phyloP scores from a whole-genome alignment of 1,139 yeast genomes.

The Saccharomycopsis hybrid region DNA sequence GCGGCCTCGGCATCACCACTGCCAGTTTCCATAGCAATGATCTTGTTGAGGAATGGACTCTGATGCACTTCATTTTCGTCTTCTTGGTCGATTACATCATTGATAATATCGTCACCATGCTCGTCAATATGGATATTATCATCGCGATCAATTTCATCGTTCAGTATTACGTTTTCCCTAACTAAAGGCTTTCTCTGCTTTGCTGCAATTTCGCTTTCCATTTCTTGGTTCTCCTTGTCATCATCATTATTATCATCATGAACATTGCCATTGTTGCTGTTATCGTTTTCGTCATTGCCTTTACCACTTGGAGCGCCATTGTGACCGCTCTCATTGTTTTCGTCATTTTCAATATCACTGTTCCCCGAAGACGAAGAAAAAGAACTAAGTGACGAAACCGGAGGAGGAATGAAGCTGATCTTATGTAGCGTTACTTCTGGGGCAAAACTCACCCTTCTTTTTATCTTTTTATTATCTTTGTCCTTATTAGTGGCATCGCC shows the following conservation, averaged over 20 bases:
- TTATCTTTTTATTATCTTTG: slow-evolving; percentile 18
- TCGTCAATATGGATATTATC: neutral
- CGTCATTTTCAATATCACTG: slow-evolving; percentile 5
- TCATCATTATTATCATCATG: slow-evolving; percentile 1
- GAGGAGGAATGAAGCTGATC: slow-evolving; percentile 42
- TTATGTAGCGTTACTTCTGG: slow-evolving; percentile 72
- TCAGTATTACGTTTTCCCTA: neutral
- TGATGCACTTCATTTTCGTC: slow-evolving; percentile 1
- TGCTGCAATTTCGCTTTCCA: neutral
- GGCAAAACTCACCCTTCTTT: slow-evolving; percentile 65
- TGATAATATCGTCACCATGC: neutral
- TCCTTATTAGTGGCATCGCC: neutral
- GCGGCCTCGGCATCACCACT: neutral
- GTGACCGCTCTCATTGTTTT: neutral
- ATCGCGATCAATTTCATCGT: too few relatives aligned
- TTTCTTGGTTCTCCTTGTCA: neutral
- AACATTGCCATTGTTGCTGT: neutral
- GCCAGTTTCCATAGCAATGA: neutral
- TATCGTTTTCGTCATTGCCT: slow-evolving; percentile 1
- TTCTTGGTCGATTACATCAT: neutral
- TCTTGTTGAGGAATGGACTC: slow-evolving; percentile 2
- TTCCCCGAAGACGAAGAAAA: neutral
- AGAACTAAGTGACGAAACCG: neutral
- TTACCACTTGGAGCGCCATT: neutral
- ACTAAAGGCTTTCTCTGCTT: neutral